phyloP scores from a whole-genome alignment of 257 asterid genomes.

The Cordia subcordata region DNA sequence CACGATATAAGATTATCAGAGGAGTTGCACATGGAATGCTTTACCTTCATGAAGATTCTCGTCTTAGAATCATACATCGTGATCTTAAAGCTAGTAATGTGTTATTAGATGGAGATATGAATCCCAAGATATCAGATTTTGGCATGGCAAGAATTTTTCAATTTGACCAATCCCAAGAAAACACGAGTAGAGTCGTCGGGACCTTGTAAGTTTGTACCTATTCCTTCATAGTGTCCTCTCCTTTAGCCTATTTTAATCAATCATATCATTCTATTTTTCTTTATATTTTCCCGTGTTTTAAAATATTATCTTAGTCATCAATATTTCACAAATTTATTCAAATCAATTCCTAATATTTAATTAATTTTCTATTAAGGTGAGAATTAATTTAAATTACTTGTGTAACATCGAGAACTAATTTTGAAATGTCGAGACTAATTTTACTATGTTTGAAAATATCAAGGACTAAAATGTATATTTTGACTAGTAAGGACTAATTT shows the following conservation, averaged over 20 bases:
- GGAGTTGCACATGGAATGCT: conserved; percentile 24
- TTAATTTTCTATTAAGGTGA: too few species aligned
- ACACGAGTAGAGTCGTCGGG: conserved; percentile 18
- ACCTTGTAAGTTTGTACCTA: conserved; percentile 16
- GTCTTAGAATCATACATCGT: conserved; percentile 17
- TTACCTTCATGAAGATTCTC: conserved; percentile 31
- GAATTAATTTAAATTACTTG: too few species aligned
- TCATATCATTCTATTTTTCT: not conserved
- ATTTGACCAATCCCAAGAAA: conserved; percentile 14
- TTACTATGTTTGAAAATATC: too few species aligned
- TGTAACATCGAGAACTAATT: too few species aligned
- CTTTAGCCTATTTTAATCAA: not conserved
- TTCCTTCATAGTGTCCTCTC: too few species aligned
- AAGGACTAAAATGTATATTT: too few species aligned
- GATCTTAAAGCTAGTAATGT: conserved; percentile 28
- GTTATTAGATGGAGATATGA: conserved; percentile 20
- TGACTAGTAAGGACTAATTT: too few species aligned
- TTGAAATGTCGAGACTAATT: too few species aligned
- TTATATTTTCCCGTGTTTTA: too few species aligned
- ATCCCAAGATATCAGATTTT: conserved; percentile 30
- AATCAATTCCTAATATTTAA: too few species aligned
- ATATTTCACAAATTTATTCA: too few species aligned
- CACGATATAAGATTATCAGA: conserved; percentile 23
- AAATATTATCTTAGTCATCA: too few species aligned
- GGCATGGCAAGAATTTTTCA: conserved; percentile 19